These are phyloP conservation scores for Oryza australiensis DNA, from an alignment of 176 grass and related monocot genomes.

Conservation along the genomic window DNA sequence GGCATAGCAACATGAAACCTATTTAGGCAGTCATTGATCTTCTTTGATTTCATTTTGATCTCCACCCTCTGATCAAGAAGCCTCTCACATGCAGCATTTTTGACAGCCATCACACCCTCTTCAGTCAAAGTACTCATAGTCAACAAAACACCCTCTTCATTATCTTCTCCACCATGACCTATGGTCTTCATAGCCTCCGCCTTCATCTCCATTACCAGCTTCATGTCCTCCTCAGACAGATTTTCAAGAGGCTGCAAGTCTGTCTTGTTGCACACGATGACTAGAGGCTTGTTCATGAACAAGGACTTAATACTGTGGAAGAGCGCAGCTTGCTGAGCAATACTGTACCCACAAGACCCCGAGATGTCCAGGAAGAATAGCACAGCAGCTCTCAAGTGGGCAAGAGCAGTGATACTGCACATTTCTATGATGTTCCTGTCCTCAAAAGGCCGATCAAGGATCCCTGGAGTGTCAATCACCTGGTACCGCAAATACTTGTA, in stretches of 20 bases:
- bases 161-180: constrained; percentile 51
- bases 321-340: constrained; percentile 71
- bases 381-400: constrained; percentile 59
- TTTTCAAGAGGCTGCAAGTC: constrained; percentile 71
- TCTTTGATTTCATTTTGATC: constrained; percentile 68
- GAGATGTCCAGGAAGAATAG: constrained; percentile 74
- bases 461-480: constrained; percentile 84
- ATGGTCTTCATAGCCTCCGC: constrained; percentile 61
- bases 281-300: constrained; percentile 79
- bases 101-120: constrained; percentile 72
- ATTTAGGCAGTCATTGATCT: constrained; percentile 59
- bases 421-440: constrained; percentile 64
- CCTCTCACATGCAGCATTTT: constrained; percentile 64
- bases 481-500: constrained; percentile 84
- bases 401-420: constrained; percentile 63
- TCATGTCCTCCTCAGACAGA: constrained; percentile 70
- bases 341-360: constrained; percentile 78
- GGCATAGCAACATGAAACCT: constrained; percentile 86
- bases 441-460: constrained; percentile 69
- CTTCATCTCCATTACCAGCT: constrained; percentile 65
- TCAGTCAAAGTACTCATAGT: constrained; percentile 85
- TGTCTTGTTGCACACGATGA: constrained; percentile 81
- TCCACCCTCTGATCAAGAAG: constrained; percentile 65
- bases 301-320: constrained; percentile 84
- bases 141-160: constrained; percentile 64